Conservation (phyloP, 1,139 yeast species). For the Taphrina wiesneri region DNA sequence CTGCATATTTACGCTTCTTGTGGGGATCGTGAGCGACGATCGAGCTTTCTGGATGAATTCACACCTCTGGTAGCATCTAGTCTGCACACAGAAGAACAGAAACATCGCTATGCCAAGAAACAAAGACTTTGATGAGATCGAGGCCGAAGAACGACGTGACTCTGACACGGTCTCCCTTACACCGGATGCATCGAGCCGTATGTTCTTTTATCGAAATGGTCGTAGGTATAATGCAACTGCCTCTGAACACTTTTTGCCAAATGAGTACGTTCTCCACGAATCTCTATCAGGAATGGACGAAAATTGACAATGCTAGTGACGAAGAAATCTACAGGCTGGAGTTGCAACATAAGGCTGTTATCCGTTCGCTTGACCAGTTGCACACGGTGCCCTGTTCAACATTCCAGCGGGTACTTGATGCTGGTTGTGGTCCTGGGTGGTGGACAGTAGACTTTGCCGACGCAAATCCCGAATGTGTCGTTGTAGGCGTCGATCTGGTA, state of each 20-base stretch:
- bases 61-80: too few relatives aligned
- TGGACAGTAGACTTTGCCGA: constrained; percentile 17
- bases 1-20: too few relatives aligned
- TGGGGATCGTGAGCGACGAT: too few relatives aligned
- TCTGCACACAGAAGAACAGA: not conserved
- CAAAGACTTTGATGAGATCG: not conserved
- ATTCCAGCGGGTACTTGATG: constrained; percentile 18
- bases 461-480: not conserved
- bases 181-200: not conserved
- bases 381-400: not conserved
- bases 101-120: not conserved
- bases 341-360: constrained; percentile 1
- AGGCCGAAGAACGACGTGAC: not conserved
- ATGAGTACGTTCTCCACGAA: not conserved
- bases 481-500: constrained; percentile 4
- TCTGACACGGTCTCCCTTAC: not conserved
- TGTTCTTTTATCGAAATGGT: constrained; percentile 6
- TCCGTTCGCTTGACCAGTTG: not conserved
- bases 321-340: constrained; percentile 3
- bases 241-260: not conserved
- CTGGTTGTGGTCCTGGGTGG: constrained; percentile 19
- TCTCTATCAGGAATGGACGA: not conserved
- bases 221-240: constrained; percentile 7
- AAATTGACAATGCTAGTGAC: not conserved
- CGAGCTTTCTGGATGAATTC: too few relatives aligned